Evolutionary conservation across 306 rosid species (phyloP).

Genomic region (Prunus davidiana): DNA sequence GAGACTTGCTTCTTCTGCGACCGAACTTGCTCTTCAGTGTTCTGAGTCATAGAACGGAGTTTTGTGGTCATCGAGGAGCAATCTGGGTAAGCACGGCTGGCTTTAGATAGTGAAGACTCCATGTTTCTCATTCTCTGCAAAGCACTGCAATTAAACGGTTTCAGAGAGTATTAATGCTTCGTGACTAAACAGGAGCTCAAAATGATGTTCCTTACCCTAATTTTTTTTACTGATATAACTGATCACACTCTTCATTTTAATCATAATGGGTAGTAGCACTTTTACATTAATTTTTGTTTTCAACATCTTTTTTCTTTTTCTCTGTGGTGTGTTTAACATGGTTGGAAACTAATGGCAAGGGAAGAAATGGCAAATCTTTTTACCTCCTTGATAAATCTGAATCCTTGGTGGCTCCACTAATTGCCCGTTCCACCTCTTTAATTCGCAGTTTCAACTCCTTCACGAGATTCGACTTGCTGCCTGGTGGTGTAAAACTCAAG

Average conservation of each 20-base stretch:
- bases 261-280: conserved; percentile 2
- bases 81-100: conserved; percentile 65
- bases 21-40: conserved; percentile 67
- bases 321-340: background rate
- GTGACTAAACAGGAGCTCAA: conserved; percentile 18
- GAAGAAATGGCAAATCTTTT: conserved; percentile 16
- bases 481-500: conserved; percentile 61
- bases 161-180: conserved; percentile 36
- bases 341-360: conserved; percentile 14
- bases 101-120: conserved; percentile 81
- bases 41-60: conserved; percentile 81
- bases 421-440: conserved; percentile 72
- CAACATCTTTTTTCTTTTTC: background rate
- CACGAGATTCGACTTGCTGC: conserved; percentile 61
- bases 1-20: conserved; percentile 51
- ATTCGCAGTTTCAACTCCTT: conserved; percentile 79
- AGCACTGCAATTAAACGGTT: conserved; percentile 71
- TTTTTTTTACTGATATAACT: background rate
- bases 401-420: conserved; percentile 63
- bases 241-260: conserved; percentile 1
- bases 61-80: conserved; percentile 69
- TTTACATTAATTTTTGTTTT: background rate
- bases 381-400: conserved; percentile 76
- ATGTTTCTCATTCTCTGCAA: conserved; percentile 85
- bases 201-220: conserved; percentile 11